Evolutionary conservation across 2,329 filamentous ascomycete genomes (phyloP), one percentile per base, ranked within the genome.

Genomic region (Mariannaea sp.): DNA sequence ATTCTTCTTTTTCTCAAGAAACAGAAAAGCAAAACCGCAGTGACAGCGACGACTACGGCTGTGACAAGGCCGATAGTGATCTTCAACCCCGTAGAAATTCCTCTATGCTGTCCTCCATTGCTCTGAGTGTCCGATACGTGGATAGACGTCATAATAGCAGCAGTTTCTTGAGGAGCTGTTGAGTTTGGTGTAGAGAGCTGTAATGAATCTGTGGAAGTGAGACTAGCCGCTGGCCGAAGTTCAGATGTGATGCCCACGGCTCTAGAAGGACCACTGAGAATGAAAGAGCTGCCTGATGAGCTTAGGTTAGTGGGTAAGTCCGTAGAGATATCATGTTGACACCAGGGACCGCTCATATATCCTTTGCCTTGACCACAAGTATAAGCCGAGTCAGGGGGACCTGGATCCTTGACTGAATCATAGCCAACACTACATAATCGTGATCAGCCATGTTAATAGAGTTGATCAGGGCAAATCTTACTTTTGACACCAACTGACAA

Each of bases 401-500:
- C 67, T 8, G 64, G 60, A 33, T 70, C 64, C 40, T 49, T 8
- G 39, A 68, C 48, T 14, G 65, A 60, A 29, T 56, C 45, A 40
- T 65, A 64, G 10, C 66, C 67, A 40, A 68, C 60, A 19, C 67
- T 68, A 27, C 29, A 29, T 4, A 29, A 19, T n/a, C n/a, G n/a
- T 9, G 20, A 9, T 62, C 40, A 62, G 57, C 42, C 43, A 45
- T 22, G 19, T 32, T 14, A 27, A 30, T 6, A 5, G 12, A 4
- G 20, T 7, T 17, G 5, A 13, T 22, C 22, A 24, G 14, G 36
- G 7, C 26, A 4, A 58, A 32, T 42, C 74, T 68, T 69, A 82
- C 80, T 75, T 76, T 61, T 77, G 71, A 51, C 80, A 83, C 49
- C 70, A 67, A 60, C 76, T 79, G 68, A 82, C 80, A 52, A 82